Percentiles rank a stretch among this genome's conserved stretches.
These are phyloP conservation scores for Xylaria digitata DNA, from an alignment of 2,329 filamentous ascomycete species.

Conservation along the genomic window DNA sequence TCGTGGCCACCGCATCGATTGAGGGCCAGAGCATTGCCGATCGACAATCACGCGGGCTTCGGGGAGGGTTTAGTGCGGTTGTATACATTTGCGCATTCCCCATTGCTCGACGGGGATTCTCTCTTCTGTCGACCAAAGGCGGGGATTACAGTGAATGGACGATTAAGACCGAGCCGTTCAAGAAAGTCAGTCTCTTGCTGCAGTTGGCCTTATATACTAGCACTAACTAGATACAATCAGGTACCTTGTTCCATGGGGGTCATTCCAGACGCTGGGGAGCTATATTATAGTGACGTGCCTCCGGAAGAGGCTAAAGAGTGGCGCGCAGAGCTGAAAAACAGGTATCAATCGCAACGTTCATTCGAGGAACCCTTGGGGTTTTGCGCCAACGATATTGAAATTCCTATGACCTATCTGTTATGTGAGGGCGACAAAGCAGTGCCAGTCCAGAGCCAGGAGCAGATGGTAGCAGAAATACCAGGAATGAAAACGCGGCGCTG, in stretches of 20 bases:
- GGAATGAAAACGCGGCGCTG: constrained; percentile 27
- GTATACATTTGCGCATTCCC: constrained; percentile 33
- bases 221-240: background rate
- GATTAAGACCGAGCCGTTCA: background rate
- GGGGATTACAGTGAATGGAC: constrained; percentile 17
- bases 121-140: constrained; percentile 6
- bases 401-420: constrained; percentile 30
- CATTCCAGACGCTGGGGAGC: constrained; percentile 5
- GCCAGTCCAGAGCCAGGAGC: constrained; percentile 20
- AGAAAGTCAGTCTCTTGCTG: constrained; percentile 11
- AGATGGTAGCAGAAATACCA: constrained; percentile 21
- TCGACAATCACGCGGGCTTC: constrained; percentile 25
- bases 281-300: constrained; percentile 30
- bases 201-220: background rate
- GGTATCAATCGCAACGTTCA: constrained; percentile 28
- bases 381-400: constrained; percentile 27
- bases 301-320: constrained; percentile 16
- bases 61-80: constrained; percentile 30
- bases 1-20: constrained; percentile 34
- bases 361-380: constrained; percentile 26
- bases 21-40: constrained; percentile 32
- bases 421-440: constrained; percentile 24
- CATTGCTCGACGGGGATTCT: constrained; percentile 16
- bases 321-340: constrained; percentile 8
- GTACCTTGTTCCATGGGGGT: constrained; percentile 8